Conservation (phyloP, 2,329 filamentous ascomycete genomes). For the Pestalotiopsis sp. region DNA sequence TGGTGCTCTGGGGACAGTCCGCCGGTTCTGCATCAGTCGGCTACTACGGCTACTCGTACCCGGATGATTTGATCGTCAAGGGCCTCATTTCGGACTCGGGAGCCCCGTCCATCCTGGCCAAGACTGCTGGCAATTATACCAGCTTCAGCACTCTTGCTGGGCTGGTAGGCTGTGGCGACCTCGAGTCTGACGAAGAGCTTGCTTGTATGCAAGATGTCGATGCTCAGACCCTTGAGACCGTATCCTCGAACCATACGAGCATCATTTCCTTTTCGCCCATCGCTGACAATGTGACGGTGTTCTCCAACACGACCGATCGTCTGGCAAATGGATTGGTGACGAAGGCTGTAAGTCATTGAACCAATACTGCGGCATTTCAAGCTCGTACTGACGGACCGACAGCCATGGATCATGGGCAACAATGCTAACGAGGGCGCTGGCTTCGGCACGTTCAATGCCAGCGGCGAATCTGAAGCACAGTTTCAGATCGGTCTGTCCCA, state of each 20-base stretch:
- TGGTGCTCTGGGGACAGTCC: conserved; percentile 17
- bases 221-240: conserved; percentile 17
- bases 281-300: conserved; percentile 16
- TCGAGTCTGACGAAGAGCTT: conserved; percentile 23
- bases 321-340: conserved; percentile 13
- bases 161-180: conserved; percentile 24
- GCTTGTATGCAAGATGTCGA: conserved; percentile 26
- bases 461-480: conserved; percentile 15
- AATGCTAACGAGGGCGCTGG: conserved; percentile 28
- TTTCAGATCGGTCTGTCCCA: not conserved
- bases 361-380: not conserved
- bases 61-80: conserved; percentile 34
- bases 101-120: conserved; percentile 37
- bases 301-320: conserved; percentile 15
- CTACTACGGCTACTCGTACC: conserved; percentile 15
- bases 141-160: conserved; percentile 28
- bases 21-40: conserved; percentile 13
- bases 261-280: conserved; percentile 11
- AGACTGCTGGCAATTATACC: conserved; percentile 29
- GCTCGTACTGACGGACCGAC: not conserved
- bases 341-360: conserved; percentile 19
- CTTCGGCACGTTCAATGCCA: conserved; percentile 19
- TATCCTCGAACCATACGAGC: conserved; percentile 12
- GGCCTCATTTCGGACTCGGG: conserved; percentile 35
- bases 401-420: conserved; percentile 29